Conservation (phyloP, 805 yeast species). For the Wickerhamiella australiensis region DNA sequence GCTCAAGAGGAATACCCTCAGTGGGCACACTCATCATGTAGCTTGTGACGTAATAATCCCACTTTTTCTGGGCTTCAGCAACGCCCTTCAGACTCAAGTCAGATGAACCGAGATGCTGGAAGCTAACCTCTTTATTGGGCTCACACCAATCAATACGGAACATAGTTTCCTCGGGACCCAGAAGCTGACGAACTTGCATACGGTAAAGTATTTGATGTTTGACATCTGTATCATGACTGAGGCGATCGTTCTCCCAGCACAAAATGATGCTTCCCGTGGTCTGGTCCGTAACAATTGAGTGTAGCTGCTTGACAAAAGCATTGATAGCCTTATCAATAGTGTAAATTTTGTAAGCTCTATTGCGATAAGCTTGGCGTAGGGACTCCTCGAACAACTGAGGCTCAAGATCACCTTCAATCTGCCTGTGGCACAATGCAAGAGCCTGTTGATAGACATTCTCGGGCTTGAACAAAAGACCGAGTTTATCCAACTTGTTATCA, state of each 20-base stretch:
- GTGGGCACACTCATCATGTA: constrained; percentile 94
- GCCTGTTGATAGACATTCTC: constrained; percentile 52
- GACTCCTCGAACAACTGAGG: constrained; percentile 94
- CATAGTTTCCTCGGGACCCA: constrained; percentile 84
- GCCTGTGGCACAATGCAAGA: constrained; percentile 56
- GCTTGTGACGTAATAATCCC: constrained; percentile 89
- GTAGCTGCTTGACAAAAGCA: constrained; percentile 73
- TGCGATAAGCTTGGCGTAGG: constrained; percentile 85
- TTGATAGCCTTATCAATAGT: constrained; percentile 89
- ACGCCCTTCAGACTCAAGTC: constrained; percentile 74
- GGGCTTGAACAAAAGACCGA: constrained; percentile 53
- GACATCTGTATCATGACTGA: constrained; percentile 50
- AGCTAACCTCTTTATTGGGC: constrained; percentile 39
- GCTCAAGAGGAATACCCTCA: constrained; percentile 78
- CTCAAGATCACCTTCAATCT: constrained; percentile 83
- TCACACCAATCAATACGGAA: constrained; percentile 71
- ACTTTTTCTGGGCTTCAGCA: constrained; percentile 59
- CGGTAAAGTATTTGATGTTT: constrained; percentile 84
- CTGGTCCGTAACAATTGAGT: constrained; percentile 64
- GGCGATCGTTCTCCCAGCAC: constrained; percentile 73
- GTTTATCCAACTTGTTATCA: constrained; percentile 66
- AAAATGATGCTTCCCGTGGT: constrained; percentile 70
- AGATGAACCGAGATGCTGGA: constrained; percentile 77
- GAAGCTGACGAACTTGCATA: constrained; percentile 68
- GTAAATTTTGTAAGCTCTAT: constrained; percentile 82